Base-by-base conservation (phyloP, 257 asterid species). In the Euphrasia confusa region DNA sequence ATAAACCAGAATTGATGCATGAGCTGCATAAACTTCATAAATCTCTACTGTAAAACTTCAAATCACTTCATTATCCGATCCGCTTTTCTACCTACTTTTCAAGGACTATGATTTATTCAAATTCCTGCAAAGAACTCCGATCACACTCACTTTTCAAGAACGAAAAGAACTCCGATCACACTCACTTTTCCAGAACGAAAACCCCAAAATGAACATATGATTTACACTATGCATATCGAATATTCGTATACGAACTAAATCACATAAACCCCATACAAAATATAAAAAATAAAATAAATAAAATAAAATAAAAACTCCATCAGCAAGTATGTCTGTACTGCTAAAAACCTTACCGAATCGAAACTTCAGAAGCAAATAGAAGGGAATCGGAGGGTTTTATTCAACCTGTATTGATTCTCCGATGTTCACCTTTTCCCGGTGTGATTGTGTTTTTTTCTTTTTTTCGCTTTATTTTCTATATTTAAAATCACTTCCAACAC, bases 21-120 rank as follows among this genome's bases (percentile, higher is more conserved):
- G 24, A 8, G 28, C 67, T 5, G n/a, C 62, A 60, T 14, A 68
- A 11, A 15, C 28, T 64, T 39, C 57, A 40, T 15, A 60, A 47
- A 60, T 26, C 33, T 49, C 73, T 26, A 39, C 54, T 21, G 54
- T 1, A 15, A 54, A 47, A 58, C 30, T 54, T 17, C 33, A 12
- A 69, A 58, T 64, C 26, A 35, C 65, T 65, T 47, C 69, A 58
- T 15, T 60, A 57, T 28, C 54, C 33, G 5, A 30, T 30, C 33
- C 33, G 5, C 49, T 47, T 7, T 26, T 40, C 24, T 47, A 50
- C 63, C 42, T 52, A 37, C 66, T 40, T 33, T 60, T 14, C 5
- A 3, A 17, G 17, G 24, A 35, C 40, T 8, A 11, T 11, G 12
- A 24, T 33, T 68, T 53, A 64, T 35, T 12, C 47, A 32, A 32